Percentiles rank a stretch among this genome's conserved stretches.
phyloP scores from a whole-genome alignment of 805 yeast genomes.

The Hanseniaspora guilliermondii region DNA sequence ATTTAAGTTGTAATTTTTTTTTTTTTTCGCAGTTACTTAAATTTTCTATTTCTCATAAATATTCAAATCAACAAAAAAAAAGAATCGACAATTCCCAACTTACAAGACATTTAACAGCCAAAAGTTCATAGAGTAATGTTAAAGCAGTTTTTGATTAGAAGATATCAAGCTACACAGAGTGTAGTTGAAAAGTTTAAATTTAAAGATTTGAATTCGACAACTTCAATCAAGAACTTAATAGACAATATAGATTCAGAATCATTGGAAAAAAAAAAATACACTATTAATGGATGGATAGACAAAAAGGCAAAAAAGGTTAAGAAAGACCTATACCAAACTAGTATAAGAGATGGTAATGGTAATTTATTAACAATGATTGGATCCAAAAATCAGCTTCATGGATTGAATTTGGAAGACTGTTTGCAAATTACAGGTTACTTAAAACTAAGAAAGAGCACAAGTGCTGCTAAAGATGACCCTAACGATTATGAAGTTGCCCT shows the following conservation, averaged over 20 bases:
- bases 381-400: constrained; percentile 30
- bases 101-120: background rate
- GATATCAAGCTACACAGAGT: background rate
- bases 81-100: background rate
- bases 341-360: constrained; percentile 63
- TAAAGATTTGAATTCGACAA: background rate
- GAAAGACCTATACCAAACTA: constrained; percentile 54
- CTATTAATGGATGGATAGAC: constrained; percentile 75
- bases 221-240: background rate
- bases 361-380: constrained; percentile 39
- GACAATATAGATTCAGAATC: background rate
- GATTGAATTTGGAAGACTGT: constrained; percentile 61
- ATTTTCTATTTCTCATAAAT: too few species aligned
- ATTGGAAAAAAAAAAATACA: constrained; percentile 25
- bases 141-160: background rate
- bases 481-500: constrained; percentile 49
- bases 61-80: background rate
- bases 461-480: constrained; percentile 16
- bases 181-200: background rate
- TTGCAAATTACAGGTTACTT: constrained; percentile 51
- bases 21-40: background rate
- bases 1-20: background rate
- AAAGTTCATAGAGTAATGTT: background rate
- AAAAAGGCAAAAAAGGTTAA: constrained; percentile 60
- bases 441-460: constrained; percentile 21